Base-by-base conservation (phyloP, 2,329 filamentous ascomycete genomes). In the Trichoderma gracile region DNA sequence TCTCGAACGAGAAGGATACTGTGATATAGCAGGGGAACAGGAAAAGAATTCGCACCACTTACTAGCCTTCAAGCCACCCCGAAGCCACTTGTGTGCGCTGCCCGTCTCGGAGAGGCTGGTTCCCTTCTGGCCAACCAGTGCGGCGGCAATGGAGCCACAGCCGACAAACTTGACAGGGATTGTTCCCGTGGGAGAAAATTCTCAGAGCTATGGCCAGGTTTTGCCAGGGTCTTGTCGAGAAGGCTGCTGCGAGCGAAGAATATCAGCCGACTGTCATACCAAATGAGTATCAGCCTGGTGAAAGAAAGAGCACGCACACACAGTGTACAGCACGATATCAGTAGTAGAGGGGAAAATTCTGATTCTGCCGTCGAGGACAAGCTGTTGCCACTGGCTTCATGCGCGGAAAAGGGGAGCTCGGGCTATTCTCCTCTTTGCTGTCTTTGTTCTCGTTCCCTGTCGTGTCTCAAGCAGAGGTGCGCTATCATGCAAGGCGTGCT, bases 71-170 rank as follows among this genome's bases (percentile, higher is more conserved):
- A 53, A 53, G 40, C 40, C 59, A 53, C 47, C 47, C 19, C 40
- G 17, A 53, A 42, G 49, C 27, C 33, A 52, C 27, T 27, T 55
- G 63, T 50, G 54, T 55, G 45, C 40, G 47, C 42, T 42, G 46
- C 53, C 56, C 47, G 49, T 55, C 63, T 65, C 49, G 63, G 56
- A 65, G 63, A 65, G 63, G 63, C 52, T 65, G 63, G 63, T 45
- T 65, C 57, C 43, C 42, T 53, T 49, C 49, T 45, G 46, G 42
- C 49, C 47, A 47, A 60, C 33, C 57, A 42, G 50, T 30, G 47
- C 55, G 54, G 40, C 50, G 55, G 30, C 42, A 30, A 56, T 65
- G 63, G 63, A 58, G 52, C 63, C 63, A 65, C 56, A 55, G 43
- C 56, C 63, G 52, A 60, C 63, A 52, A 33, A 1, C 10, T 50